These are phyloP conservation scores for Penicillium fuscoglaucum DNA, from an alignment of 2,329 filamentous ascomycete genomes.

Conservation along the genomic window DNA sequence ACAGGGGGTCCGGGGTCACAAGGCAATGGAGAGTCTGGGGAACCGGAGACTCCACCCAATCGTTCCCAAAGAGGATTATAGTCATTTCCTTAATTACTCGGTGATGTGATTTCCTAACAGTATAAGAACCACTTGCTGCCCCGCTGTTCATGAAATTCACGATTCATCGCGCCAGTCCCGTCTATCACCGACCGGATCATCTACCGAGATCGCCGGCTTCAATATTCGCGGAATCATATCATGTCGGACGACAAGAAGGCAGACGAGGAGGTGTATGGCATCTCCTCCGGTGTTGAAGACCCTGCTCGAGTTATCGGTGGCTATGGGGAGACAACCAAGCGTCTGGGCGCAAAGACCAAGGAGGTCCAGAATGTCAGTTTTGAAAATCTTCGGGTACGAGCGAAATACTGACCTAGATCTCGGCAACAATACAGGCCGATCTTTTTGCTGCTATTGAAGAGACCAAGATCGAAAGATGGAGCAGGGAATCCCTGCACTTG, in stretches of 20 bases:
- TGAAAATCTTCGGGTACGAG: too few relatives aligned
- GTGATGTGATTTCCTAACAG: constrained; percentile 1
- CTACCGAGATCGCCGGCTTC: neutral
- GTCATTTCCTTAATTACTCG: constrained; percentile 1
- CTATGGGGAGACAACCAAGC: constrained; percentile 26
- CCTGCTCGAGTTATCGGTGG: constrained; percentile 17
- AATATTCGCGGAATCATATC: neutral
- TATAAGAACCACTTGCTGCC: constrained; percentile 23
- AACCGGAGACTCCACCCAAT: constrained; percentile 14
- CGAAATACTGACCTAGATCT: neutral
- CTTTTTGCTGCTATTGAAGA: constrained; percentile 51
- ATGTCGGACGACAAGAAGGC: constrained; percentile 25
- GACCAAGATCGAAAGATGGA: constrained; percentile 43
- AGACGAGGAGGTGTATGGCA: constrained; percentile 22
- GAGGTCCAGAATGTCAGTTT: constrained; percentile 44
- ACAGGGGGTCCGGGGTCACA: constrained; percentile 19
- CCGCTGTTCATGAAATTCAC: constrained; percentile 9
- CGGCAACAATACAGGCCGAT: constrained; percentile 44
- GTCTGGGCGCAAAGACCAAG: constrained; percentile 43
- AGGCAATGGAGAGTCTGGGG: constrained; percentile 17
- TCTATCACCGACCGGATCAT: constrained; percentile 2
- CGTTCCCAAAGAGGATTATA: constrained; percentile 8
- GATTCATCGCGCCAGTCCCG: constrained; percentile 7
- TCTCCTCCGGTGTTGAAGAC: constrained; percentile 20
- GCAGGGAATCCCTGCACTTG: constrained; percentile 31